Percentiles rank a stretch among this genome's conserved stretches.
phyloP scores from a whole-genome alignment of 352 stramenopile genomes.

The Phytopythium mirpurense region DNA sequence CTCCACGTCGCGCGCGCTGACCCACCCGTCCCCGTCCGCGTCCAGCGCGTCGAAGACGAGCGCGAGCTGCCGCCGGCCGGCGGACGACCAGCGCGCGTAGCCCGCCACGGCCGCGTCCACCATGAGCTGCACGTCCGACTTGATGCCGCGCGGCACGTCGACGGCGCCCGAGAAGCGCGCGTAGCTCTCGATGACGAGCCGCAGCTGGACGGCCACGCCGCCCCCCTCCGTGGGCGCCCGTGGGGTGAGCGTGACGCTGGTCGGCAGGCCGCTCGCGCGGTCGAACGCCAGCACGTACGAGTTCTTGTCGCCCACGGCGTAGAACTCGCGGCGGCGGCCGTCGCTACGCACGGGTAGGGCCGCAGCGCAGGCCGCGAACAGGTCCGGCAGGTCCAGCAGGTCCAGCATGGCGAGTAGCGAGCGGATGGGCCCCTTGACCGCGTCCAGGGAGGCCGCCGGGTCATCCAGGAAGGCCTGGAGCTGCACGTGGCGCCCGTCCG shows the following conservation, averaged over 20 bases:
- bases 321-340: conserved; percentile 4
- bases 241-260: conserved; percentile 29
- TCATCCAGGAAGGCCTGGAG: conserved; percentile 25
- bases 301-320: conserved; percentile 29
- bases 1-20: conserved; percentile 39
- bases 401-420: conserved; percentile 39
- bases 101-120: conserved; percentile 37
- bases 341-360: conserved; percentile 5
- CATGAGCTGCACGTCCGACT: conserved; percentile 52
- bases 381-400: conserved; percentile 39
- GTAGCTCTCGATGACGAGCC: conserved; percentile 39
- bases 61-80: conserved; percentile 26
- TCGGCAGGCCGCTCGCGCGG: conserved; percentile 17
- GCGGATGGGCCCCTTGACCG: conserved; percentile 23
- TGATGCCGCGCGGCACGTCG: conserved; percentile 31
- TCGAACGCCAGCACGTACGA: conserved; percentile 51
- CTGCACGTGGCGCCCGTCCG: conserved; percentile 29
- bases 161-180: conserved; percentile 23
- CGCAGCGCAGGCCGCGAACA: conserved; percentile 22
- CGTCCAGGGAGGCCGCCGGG: background rate
- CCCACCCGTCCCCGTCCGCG: conserved; percentile 39
- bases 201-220: background rate
- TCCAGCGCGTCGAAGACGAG: conserved; percentile 40
- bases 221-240: background rate
- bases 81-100: conserved; percentile 34